Base-by-base conservation (phyloP, 2,329 filamentous ascomycete species). In the Talaromyces sp. region DNA sequence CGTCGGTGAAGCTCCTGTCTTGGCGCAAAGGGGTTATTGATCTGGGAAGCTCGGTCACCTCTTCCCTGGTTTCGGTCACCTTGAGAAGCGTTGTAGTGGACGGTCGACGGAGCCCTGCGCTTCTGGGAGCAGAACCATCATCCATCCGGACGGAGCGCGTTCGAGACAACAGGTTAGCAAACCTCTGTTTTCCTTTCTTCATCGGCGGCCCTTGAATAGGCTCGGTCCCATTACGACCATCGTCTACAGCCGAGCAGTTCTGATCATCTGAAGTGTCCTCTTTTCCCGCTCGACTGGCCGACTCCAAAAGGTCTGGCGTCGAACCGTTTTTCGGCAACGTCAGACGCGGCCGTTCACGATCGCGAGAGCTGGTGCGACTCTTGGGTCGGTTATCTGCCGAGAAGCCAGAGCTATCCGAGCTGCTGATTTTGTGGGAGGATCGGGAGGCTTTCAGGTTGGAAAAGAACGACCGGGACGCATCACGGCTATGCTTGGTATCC, bases 1-100 rank as follows among this genome's bases (percentile, higher is more conserved):
- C 88, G 52, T 89, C 85, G 67, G 85, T 84, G 68, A 88, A 87
- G 3, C 87, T 83, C 67, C 87, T 85, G 61, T 92, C 90, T 68
- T 86, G 84, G 42, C 86, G 83, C 36, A 87, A 74, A 1, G 89
- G 86, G 9, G 89, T 47, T 18, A 27, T 85, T 1, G 88, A 87
- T 71, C 83, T 88, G 58, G 87, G 78, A 16, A 81, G 78, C 59
- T 76, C 74, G 51, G 77, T 73, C 10, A 78, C 47, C 34, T 64
- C 59, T 40, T 61, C 60, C 18, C 30, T 58, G 18, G 40, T 61
- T 28, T 65, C 64, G 23, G 61, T 58, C 9, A 65, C 54, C 30
- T 71, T 76, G 52, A 76, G 68, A 14, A 79, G 67, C 50, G 73
- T 72, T 8, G 63, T 60, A 23, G 74, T 76, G 14, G 76, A 78